These are phyloP conservation scores for Calonectria pseudoturangicola DNA, from an alignment of 2,329 filamentous ascomycete species.

Conservation along the genomic window DNA sequence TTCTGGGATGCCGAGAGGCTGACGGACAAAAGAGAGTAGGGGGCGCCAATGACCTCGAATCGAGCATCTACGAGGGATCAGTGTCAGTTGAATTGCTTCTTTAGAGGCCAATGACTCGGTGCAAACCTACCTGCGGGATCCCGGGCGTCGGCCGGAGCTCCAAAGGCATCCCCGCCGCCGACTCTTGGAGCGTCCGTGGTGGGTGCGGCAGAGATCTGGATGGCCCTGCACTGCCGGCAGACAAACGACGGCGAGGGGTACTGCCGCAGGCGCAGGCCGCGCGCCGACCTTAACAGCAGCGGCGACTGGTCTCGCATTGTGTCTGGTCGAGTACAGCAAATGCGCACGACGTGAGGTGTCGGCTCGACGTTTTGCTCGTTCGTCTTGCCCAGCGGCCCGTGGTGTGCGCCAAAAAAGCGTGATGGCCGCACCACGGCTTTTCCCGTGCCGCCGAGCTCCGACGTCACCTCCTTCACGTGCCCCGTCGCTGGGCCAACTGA, in stretches of 20 bases:
- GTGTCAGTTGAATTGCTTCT: conserved; percentile 41
- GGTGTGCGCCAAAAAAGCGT: conserved; percentile 45
- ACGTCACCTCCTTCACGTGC: conserved; percentile 55
- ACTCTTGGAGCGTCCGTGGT: conserved; percentile 72
- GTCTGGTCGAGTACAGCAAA: conserved; percentile 25
- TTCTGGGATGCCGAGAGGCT: conserved; percentile 94
- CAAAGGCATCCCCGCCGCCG: conserved; percentile 73
- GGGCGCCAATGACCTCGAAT: conserved; percentile 94
- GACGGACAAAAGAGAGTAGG: conserved; percentile 95
- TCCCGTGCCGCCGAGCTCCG: conserved; percentile 52
- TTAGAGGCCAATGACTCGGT: conserved; percentile 23
- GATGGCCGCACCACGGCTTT: conserved; percentile 55
- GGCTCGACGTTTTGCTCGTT: conserved; percentile 19
- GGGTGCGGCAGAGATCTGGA: conserved; percentile 78
- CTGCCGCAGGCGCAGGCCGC: conserved; percentile 55
- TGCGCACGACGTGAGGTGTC: conserved; percentile 22
- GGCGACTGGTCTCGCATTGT: conserved; percentile 67
- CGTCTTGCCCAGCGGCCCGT: conserved; percentile 23
- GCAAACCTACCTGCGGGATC: conserved; percentile 70
- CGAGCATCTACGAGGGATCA: conserved; percentile 82
- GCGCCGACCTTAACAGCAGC: conserved; percentile 62
- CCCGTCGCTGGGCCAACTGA: conserved; percentile 54
- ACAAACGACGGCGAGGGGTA: conserved; percentile 60
- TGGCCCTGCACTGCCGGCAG: conserved; percentile 74
- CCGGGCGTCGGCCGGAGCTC: conserved; percentile 66